Base-by-base conservation (phyloP, 2,329 filamentous ascomycete species). In the Cordyceps militaris region DNA sequence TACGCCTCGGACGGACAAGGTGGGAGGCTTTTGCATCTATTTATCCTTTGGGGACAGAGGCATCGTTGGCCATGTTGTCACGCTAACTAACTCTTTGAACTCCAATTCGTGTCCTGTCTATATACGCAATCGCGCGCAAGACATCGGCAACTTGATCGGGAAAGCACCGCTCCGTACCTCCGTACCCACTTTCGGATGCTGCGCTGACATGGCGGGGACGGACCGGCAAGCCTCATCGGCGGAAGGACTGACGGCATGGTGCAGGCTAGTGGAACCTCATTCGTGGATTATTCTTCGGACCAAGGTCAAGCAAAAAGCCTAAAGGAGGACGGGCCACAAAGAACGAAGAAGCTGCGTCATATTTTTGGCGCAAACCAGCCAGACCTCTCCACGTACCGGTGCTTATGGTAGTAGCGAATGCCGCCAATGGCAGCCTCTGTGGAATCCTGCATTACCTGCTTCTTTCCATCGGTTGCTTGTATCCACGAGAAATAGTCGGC, bases 191-290 rank as follows among this genome's bases (percentile, higher is more conserved):
- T 21, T 30, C 36, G 23, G 50, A 58, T 58, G 50, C 50, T 48
- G 54, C 56, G 56, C 56, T 58, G 56, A 58, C 56, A 54, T 26
- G 56, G 50, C 34, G 36, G 36, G 51, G 26, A 5, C 13, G 21
- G 3, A 3, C 14, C 8, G 24, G 10, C 1, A 24, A 26, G 9
- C 28, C 10, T 57, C 47, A 49, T 49, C 19, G 47, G 40, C 43
- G 21, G 8, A 28, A 10, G 34, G 23, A 23, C 14, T n/a, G n/a
- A 23, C 16, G 34, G 30, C 34, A 56, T 34, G 38, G 50, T 50
- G 1, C 14, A 30, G 14, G 24, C 7, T 50, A 23, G 30, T 16
- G 16, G 21, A 14, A 19, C 21, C 26, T 19, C 7, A 57, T 57
- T 57, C 21, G 55, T 51, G 55, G 38, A 51, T 42, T 38, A 51